Evolutionary conservation across 164 flowering plant genomes (phyloP), one percentile per base, ranked within the genome.

Genomic region (Liriodendron chinense): DNA sequence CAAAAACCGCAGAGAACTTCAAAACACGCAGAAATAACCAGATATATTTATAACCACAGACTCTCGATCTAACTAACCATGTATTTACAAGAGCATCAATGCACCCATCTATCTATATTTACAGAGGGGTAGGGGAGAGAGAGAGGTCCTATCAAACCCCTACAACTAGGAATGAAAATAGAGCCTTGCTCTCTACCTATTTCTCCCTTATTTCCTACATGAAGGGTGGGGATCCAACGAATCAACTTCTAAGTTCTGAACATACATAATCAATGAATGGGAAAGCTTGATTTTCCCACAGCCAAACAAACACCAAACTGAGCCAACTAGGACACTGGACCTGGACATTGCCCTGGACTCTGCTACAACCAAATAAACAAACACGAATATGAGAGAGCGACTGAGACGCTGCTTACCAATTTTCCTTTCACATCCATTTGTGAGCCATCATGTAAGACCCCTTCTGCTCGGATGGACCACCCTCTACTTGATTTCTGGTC

Each of bases 391-490:
- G 25, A 21, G 59, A 43, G 28, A 47, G n/a, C n/a, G n/a, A n/a
- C n/a, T 22, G 47, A 13, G 14, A 24, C 26, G n/a, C 72, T 50
- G 22, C 71, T 23, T 47, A 23, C 47, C 28, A 48, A 74, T 25
- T 56, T 56, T n/a, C 7, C 34, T 62, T 80, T 63, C 43, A 77
- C 80, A 81, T 59, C 84, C 84, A 86, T 56, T 72, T 75, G 65
- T 63, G 78, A 53, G 82, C 79, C 75, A 75, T 43, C 47, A 9
- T 22, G 64, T 21, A 26, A 65, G 83, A 75, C 20, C 62, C 67
- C 25, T 76, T 79, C 10, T 65, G 73, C 49, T 76, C 79, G 23
- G 68, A 76, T n/a, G 79, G 73, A 68, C 80, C 76, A 28, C 64
- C 63, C 2, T 21, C 72, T 28, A 49, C 75, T 48, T 76, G 74